These are phyloP conservation scores for Mallotus nudiflorus DNA, from an alignment of 345 rosid genomes.

Conservation along the genomic window DNA sequence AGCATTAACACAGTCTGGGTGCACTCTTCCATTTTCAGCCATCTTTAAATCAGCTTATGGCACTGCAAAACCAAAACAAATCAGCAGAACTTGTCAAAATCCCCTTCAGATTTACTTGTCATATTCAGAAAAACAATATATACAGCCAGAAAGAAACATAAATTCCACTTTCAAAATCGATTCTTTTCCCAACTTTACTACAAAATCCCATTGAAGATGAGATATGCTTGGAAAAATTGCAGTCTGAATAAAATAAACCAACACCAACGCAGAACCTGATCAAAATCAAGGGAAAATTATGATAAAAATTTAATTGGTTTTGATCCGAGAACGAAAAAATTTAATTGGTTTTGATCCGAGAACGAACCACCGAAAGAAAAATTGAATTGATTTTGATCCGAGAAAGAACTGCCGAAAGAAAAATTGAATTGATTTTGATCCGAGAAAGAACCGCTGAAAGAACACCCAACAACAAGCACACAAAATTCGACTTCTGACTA, in stretches of 20 bases:
- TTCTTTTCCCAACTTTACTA: too few relatives aligned
- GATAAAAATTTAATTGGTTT: not conserved
- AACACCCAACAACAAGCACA: slow-evolving; percentile 1
- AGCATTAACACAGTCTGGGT: slow-evolving; percentile 31
- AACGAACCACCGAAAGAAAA: too few relatives aligned
- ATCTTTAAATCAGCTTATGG: slow-evolving; percentile 20
- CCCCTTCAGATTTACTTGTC: not conserved
- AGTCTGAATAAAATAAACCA: too few relatives aligned
- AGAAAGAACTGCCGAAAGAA: too few relatives aligned
- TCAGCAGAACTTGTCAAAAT: not conserved
- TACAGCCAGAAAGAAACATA: not conserved
- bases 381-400: too few relatives aligned
- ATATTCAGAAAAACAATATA: not conserved
- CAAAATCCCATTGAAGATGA: too few relatives aligned
- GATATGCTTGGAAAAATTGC: too few relatives aligned
- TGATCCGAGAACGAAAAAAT: too few relatives aligned
- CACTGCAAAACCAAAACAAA: not conserved
- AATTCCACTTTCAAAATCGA: not conserved
- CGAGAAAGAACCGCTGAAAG: not conserved
- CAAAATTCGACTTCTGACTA: not conserved
- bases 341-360: too few relatives aligned
- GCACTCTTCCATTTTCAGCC: slow-evolving; percentile 32
- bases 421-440: too few relatives aligned
- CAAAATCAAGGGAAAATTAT: too few relatives aligned
- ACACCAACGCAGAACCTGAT: too few relatives aligned